Conservation (phyloP, 129 eudicot species). For the Cynara cardunculus region DNA sequence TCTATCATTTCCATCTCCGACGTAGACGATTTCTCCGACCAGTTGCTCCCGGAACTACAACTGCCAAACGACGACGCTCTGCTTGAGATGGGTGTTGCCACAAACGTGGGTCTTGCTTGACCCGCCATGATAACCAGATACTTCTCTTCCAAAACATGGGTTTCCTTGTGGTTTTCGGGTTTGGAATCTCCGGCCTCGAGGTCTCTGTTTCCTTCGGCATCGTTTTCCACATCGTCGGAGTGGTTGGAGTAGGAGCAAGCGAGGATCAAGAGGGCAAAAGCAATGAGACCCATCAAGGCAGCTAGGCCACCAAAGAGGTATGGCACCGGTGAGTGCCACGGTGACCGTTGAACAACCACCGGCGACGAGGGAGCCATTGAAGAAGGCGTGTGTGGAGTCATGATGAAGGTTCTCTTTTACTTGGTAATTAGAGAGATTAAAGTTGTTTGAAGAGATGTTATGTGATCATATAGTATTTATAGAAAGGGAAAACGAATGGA, state of each 20-base stretch:
- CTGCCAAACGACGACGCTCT: slow-evolving; percentile 18
- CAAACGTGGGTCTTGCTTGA: slow-evolving; percentile 54
- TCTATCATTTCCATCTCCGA: slow-evolving; percentile 12
- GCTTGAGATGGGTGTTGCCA: slow-evolving; percentile 52
- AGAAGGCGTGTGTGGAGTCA: slow-evolving; percentile 3
- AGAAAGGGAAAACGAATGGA: slow-evolving; percentile 9
- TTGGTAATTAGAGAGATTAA: not conserved
- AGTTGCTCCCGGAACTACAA: slow-evolving; percentile 23
- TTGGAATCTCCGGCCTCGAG: slow-evolving; percentile 40
- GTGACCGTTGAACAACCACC: slow-evolving; percentile 32
- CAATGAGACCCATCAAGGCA: slow-evolving; percentile 58
- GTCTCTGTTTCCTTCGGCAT: slow-evolving; percentile 23
- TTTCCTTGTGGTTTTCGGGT: slow-evolving; percentile 23
- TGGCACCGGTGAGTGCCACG: slow-evolving; percentile 81
- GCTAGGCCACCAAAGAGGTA: slow-evolving; percentile 69
- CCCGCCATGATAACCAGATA: slow-evolving; percentile 75
- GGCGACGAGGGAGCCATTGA: slow-evolving; percentile 38
- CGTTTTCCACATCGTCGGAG: slow-evolving; percentile 18
- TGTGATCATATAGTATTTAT: slow-evolving; percentile 26
- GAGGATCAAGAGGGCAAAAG: slow-evolving; percentile 60
- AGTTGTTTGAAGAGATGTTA: slow-evolving; percentile 5
- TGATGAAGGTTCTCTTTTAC: not conserved
- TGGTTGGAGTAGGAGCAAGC: slow-evolving; percentile 66
- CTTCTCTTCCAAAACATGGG: slow-evolving; percentile 54
- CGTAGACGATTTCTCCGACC: not conserved